A percentile compares a stretch with the other conserved stretches of the same genome.
phyloP scores from a whole-genome alignment of 345 rosid species.

The Arabidopsis thaliana region DNA sequence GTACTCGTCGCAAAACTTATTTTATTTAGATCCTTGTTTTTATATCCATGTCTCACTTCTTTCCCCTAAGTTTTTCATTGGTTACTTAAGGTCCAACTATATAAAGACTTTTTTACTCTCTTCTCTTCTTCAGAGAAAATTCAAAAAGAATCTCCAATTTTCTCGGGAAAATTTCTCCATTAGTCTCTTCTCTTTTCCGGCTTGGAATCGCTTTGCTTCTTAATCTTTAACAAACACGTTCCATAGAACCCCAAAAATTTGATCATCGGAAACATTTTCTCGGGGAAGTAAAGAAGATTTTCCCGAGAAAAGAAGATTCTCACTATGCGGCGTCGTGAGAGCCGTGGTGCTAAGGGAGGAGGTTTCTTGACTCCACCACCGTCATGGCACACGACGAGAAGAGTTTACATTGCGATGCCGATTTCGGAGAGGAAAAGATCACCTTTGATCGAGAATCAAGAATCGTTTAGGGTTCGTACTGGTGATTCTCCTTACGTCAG shows the following conservation, averaged over 20 bases:
- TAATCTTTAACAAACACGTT: not conserved
- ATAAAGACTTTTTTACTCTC: not conserved
- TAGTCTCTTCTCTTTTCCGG: too few species aligned
- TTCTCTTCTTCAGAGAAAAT: not conserved
- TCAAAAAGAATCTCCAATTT: not conserved
- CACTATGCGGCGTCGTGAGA: slow-evolving; percentile 30
- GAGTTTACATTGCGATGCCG: slow-evolving; percentile 43
- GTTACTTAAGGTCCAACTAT: not conserved
- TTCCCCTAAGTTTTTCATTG: not conserved
- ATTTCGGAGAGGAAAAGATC: slow-evolving; percentile 59
- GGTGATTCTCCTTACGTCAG: slow-evolving; percentile 73
- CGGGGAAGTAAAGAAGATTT: slow-evolving; percentile 18
- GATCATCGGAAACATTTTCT: not conserved
- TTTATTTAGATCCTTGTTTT: not conserved
- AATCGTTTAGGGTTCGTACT: slow-evolving; percentile 57
- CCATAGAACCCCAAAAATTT: not conserved
- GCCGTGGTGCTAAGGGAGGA: slow-evolving; percentile 30
- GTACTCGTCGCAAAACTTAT: not conserved
- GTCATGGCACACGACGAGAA: slow-evolving; percentile 39
- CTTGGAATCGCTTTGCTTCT: not conserved
- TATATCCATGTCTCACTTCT: not conserved
- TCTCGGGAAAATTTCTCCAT: not conserved
- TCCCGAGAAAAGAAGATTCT: slow-evolving; percentile 19
- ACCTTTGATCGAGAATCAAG: slow-evolving; percentile 39
- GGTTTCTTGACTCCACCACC: slow-evolving; percentile 67